These are phyloP conservation scores for Aspergillus neotritici DNA, from an alignment of 2,329 filamentous ascomycete genomes.

Conservation along the genomic window DNA sequence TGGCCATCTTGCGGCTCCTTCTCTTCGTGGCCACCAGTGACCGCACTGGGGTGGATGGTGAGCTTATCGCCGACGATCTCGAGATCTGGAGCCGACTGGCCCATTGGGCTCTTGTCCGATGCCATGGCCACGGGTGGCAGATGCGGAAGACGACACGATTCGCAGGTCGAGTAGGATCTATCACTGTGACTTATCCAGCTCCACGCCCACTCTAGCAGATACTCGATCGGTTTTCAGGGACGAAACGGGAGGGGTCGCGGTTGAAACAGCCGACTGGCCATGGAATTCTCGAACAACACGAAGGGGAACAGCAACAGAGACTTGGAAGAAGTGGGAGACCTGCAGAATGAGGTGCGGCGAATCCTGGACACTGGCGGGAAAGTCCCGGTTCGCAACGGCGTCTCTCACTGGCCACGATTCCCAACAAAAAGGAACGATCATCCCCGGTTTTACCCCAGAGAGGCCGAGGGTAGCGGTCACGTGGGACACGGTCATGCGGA, in stretches of 20 bases:
- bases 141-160: background rate
- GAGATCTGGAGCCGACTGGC: constrained; percentile 62
- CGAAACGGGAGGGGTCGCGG: background rate
- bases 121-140: constrained; percentile 22
- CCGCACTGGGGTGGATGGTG: constrained; percentile 68
- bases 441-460: constrained; percentile 24
- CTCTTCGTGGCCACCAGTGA: constrained; percentile 27
- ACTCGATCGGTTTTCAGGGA: background rate
- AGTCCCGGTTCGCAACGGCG: background rate
- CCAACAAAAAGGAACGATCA: constrained; percentile 14
- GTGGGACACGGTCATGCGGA: constrained; percentile 6
- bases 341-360: no score
- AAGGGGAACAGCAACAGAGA: background rate
- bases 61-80: constrained; percentile 70
- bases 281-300: background rate
- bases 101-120: constrained; percentile 25
- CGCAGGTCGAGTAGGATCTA: background rate
- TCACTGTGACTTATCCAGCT: no score
- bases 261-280: background rate
- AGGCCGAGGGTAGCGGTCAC: constrained; percentile 23
- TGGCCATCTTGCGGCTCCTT: constrained; percentile 39
- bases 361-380: background rate
- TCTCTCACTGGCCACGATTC: constrained; percentile 2
- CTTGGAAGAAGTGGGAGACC: background rate
- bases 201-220: background rate